Conservation (phyloP, 495 filamentous ascomycete species). For the Clohesyomyces aquaticus region DNA sequence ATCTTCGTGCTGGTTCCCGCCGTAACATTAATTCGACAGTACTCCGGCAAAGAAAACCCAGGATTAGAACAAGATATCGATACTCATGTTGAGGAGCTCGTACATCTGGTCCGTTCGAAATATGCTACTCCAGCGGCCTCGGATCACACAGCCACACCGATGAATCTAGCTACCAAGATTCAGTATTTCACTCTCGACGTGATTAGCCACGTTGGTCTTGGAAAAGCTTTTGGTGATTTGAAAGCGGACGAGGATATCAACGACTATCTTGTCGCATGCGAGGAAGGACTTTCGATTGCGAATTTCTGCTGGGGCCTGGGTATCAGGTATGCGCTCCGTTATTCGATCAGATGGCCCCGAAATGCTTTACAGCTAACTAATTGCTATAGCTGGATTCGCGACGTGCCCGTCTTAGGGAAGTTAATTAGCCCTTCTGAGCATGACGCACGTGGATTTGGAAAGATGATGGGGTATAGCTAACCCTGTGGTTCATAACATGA, state of each 20-base stretch:
- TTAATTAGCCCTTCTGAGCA: constrained; percentile 34
- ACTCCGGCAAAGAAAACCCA: constrained; percentile 42
- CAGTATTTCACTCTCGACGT: constrained; percentile 56
- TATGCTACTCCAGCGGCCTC: constrained; percentile 42
- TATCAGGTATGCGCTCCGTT: no score
- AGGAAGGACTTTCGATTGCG: constrained; percentile 39
- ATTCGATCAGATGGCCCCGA: no score
- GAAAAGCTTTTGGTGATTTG: constrained; percentile 50
- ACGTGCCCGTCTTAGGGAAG: constrained; percentile 29
- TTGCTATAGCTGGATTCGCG: constrained; percentile 29
- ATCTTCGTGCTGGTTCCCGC: not conserved
- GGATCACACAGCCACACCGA: constrained; percentile 33
- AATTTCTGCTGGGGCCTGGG: constrained; percentile 30
- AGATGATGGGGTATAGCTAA: constrained; percentile 31
- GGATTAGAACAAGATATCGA: constrained; percentile 40
- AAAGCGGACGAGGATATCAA: constrained; percentile 54
- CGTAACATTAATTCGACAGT: constrained; percentile 20
- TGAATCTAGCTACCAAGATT: constrained; percentile 50
- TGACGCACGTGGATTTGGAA: constrained; percentile 30
- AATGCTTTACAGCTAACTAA: no score
- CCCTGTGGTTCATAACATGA: no score
- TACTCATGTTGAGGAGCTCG: constrained; percentile 34
- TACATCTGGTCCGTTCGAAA: constrained; percentile 40
- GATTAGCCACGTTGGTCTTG: constrained; percentile 52
- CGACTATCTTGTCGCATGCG: constrained; percentile 51